A percentile compares a stretch with the other conserved stretches of the same genome.
These are phyloP conservation scores for Pancytospora philotis DNA, from an alignment of 371 early-diverging fungal genomes.

Conservation along the genomic window DNA sequence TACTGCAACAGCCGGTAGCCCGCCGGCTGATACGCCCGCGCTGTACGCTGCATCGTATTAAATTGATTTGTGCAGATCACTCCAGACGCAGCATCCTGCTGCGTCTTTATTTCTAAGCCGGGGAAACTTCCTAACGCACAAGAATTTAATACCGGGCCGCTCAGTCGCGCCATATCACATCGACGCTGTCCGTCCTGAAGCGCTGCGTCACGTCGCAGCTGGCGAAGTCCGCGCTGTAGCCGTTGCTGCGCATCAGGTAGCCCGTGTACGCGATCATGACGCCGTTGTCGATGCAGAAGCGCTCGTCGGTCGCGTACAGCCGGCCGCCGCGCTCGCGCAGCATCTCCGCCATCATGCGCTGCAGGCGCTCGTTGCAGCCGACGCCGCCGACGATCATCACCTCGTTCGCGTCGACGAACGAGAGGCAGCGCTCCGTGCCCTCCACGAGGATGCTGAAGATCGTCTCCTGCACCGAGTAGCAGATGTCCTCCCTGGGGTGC, in stretches of 20 bases:
- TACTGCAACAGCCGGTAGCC: neutral
- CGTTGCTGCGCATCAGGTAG: slow-evolving; percentile 56
- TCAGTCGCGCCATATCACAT: slow-evolving; percentile 68
- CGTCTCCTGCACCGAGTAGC: slow-evolving; percentile 92
- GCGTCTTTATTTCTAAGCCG: too few species aligned
- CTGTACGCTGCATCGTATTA: too few species aligned
- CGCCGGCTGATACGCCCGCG: too few species aligned
- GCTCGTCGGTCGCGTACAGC: slow-evolving; percentile 87
- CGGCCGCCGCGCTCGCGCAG: slow-evolving; percentile 73
- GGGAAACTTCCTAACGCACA: too few species aligned
- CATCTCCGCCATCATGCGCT: slow-evolving; percentile 95
- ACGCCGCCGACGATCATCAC: slow-evolving; percentile 96
- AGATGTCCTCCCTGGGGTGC: slow-evolving; percentile 72
- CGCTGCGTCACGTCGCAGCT: slow-evolving; percentile 80
- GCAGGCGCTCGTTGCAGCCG: slow-evolving; percentile 77
- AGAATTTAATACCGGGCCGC: too few species aligned
- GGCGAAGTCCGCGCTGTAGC: slow-evolving; percentile 64
- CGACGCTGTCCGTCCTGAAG: slow-evolving; percentile 78
- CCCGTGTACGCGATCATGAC: slow-evolving; percentile 99
- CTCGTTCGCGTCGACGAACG: slow-evolving; percentile 78
- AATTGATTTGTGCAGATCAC: too few species aligned
- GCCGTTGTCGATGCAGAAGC: slow-evolving; percentile 96
- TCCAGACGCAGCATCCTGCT: too few species aligned
- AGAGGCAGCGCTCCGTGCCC: slow-evolving; percentile 98
- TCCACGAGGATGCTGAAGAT: slow-evolving; percentile 95